These are phyloP conservation scores for Tricharina praecox DNA, from an alignment of 495 filamentous ascomycete species.

Conservation along the genomic window DNA sequence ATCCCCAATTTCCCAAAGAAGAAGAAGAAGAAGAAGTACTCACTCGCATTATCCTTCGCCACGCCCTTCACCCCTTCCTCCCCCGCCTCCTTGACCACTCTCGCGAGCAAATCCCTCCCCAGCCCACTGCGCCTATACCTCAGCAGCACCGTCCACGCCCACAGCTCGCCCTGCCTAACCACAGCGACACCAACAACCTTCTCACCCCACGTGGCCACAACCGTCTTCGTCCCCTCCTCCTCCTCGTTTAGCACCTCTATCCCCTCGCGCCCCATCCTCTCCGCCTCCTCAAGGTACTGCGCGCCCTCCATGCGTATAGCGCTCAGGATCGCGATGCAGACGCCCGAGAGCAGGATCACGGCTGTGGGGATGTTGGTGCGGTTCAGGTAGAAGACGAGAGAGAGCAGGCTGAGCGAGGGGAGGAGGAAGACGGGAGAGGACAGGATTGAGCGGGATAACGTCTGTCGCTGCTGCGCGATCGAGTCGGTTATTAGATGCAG, in stretches of 20 bases:
- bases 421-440: slow-evolving; percentile 32
- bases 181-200: slow-evolving; percentile 42
- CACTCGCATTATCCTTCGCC: slow-evolving; percentile 1
- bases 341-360: slow-evolving; percentile 30
- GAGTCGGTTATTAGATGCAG: slow-evolving; percentile 40
- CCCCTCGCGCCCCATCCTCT: slow-evolving; percentile 36
- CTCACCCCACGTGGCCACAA: slow-evolving; percentile 39
- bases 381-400: slow-evolving; percentile 24
- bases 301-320: slow-evolving; percentile 29
- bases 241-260: slow-evolving; percentile 29
- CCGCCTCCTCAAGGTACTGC: slow-evolving; percentile 37
- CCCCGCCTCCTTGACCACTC: not conserved
- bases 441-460: slow-evolving; percentile 37
- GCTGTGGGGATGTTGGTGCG: slow-evolving; percentile 28
- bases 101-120: slow-evolving; percentile 43
- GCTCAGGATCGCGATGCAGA: slow-evolving; percentile 33
- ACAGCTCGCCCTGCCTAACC: slow-evolving; percentile 36
- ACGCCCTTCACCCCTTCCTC: not conserved
- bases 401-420: slow-evolving; percentile 27
- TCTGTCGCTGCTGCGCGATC: slow-evolving; percentile 46
- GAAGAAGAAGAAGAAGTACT: too few species aligned
- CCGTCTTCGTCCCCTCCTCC: slow-evolving; percentile 30
- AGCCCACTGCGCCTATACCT: slow-evolving; percentile 51
- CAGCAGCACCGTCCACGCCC: slow-evolving; percentile 58
- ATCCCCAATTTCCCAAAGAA: too few species aligned